Percentiles rank a stretch among this genome's conserved stretches.
Conservation (phyloP, 164 flowering plant genomes). For the Annona squamosa region DNA sequence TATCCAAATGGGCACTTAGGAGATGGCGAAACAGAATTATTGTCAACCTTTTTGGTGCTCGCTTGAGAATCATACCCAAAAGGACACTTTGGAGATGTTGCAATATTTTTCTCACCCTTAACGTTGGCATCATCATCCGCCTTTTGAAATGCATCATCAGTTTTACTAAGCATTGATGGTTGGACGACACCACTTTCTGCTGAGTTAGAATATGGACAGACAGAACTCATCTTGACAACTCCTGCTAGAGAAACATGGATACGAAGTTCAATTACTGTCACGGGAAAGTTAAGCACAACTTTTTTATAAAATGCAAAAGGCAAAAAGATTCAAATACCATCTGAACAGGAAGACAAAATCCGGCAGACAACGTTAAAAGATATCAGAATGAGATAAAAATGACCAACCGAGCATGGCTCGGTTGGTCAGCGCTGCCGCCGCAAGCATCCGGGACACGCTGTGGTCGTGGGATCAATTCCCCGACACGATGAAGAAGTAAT, state of each 20-base stretch:
- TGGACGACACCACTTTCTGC: constrained; percentile 47
- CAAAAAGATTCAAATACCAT: background rate
- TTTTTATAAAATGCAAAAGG: background rate
- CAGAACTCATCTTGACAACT: constrained; percentile 45
- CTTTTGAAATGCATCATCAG: constrained; percentile 17
- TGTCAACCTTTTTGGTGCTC: constrained; percentile 28
- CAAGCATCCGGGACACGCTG: no score
- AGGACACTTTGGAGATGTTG: constrained; percentile 65
- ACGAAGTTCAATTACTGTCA: background rate
- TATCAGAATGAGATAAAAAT: no score
- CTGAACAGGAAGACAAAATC: background rate
- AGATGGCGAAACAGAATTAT: constrained; percentile 26
- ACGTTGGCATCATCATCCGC: constrained; percentile 21
- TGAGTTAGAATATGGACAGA: constrained; percentile 64
- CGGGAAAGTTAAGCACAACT: background rate
- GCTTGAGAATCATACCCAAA: constrained; percentile 74
- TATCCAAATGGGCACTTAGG: constrained; percentile 86
- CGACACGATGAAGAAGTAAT: no score
- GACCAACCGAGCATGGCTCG: no score
- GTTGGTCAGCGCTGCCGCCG: no score
- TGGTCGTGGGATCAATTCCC: no score
- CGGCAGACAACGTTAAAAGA: background rate
- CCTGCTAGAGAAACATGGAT: constrained; percentile 5
- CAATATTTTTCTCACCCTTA: constrained; percentile 23
- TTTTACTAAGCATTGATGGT: constrained; percentile 24